Evolutionary conservation across 495 filamentous ascomycete genomes (phyloP).

Genomic region (Talaromyces liani): DNA sequence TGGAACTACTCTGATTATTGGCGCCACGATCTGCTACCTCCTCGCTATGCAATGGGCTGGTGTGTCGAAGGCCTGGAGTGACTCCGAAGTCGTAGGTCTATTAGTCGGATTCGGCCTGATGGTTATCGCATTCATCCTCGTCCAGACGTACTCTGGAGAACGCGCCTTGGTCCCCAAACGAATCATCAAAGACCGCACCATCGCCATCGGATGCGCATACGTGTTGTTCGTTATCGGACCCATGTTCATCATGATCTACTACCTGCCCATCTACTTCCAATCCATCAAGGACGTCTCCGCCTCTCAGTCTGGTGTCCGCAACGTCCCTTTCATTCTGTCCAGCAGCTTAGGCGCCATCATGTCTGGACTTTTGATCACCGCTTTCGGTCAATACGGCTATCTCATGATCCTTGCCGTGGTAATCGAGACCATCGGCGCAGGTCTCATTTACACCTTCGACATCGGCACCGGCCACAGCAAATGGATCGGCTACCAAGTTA

Average conservation of each 20-base stretch:
- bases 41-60: slow-evolving; percentile 38
- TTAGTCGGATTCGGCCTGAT: slow-evolving; percentile 28
- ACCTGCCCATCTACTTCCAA: slow-evolving; percentile 65
- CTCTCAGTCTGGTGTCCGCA: slow-evolving; percentile 54
- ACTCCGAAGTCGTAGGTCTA: slow-evolving; percentile 20
- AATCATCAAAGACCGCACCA: slow-evolving; percentile 17
- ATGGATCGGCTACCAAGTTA: slow-evolving; percentile 35
- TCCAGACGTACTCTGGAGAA: slow-evolving; percentile 21
- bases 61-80: slow-evolving; percentile 22
- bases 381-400: slow-evolving; percentile 54
- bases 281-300: slow-evolving; percentile 57
- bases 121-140: slow-evolving; percentile 14
- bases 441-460: slow-evolving; percentile 31
- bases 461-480: slow-evolving; percentile 15
- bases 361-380: slow-evolving; percentile 46
- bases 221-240: slow-evolving; percentile 17
- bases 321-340: slow-evolving; percentile 55
- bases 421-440: slow-evolving; percentile 50
- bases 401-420: slow-evolving; percentile 44
- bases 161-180: slow-evolving; percentile 14
- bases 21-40: slow-evolving; percentile 24
- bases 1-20: slow-evolving; percentile 20
- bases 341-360: slow-evolving; percentile 45
- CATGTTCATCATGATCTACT: slow-evolving; percentile 18
- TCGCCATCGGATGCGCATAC: slow-evolving; percentile 14